Evolutionary conservation across 257 asterid species (phyloP).

Genomic region (Rauvolfia tetraphylla): DNA sequence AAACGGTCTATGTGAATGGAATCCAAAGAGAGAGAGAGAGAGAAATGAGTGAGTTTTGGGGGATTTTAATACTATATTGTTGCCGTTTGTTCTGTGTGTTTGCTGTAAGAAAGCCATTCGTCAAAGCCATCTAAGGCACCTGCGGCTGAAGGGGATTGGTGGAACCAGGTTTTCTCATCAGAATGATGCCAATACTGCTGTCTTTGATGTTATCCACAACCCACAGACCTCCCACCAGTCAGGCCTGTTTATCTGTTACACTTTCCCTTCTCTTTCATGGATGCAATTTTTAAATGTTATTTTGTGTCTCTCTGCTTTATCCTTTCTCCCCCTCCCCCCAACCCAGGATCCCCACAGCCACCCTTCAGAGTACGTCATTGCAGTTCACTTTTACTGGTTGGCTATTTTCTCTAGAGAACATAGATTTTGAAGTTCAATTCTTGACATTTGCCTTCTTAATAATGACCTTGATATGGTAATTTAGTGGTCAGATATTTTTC

Average conservation of each 20-base stretch:
- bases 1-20: conserved; percentile 23
- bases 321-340: not conserved
- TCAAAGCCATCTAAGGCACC: conserved; percentile 10
- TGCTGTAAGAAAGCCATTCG: conserved; percentile 20
- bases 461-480: not conserved
- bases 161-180: conserved; percentile 30
- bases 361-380: not conserved
- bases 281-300: not conserved
- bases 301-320: conserved; percentile 4
- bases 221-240: conserved; percentile 15
- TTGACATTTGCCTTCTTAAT: not conserved
- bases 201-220: conserved; percentile 29
- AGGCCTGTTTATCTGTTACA: conserved; percentile 16
- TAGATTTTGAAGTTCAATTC: not conserved
- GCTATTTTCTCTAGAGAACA: not conserved
- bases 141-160: conserved; percentile 28
- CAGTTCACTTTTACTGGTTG: not conserved
- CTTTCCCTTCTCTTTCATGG: conserved; percentile 24
- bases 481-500: not conserved
- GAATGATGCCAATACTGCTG: conserved; percentile 28
- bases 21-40: conserved; percentile 24
- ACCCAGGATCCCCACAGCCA: too few relatives aligned
- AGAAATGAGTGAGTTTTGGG: not conserved
- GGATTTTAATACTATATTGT: conserved; percentile 2
- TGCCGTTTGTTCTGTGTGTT: not conserved